These are phyloP conservation scores for Hsuehochloa calcarea DNA, from an alignment of 176 grass and related monocot genomes.

Conservation along the genomic window DNA sequence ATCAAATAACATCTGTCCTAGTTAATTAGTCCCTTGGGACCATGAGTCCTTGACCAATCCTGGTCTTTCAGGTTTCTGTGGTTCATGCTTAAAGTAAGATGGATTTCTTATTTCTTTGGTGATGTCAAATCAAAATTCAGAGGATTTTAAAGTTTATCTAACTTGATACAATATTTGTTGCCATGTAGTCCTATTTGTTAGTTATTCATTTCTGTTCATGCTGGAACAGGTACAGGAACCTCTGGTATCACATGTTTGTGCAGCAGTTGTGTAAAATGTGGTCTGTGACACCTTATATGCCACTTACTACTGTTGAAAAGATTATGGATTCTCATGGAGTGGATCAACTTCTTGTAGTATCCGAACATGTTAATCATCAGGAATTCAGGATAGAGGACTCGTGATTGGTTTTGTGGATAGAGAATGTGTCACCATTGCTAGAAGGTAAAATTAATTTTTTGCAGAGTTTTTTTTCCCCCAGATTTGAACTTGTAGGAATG, in stretches of 20 bases:
- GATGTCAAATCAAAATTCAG: slow-evolving; percentile 7
- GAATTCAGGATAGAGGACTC: slow-evolving; percentile 4
- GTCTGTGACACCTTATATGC: slow-evolving; percentile 58
- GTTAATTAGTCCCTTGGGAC: background rate
- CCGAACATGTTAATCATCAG: slow-evolving; percentile 30
- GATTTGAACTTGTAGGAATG: background rate
- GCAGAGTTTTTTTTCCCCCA: background rate
- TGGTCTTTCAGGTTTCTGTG: background rate
- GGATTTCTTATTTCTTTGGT: slow-evolving; percentile 1
- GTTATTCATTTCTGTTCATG: slow-evolving; percentile 1
- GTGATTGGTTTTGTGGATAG: slow-evolving; percentile 71
- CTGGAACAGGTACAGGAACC: slow-evolving; percentile 41
- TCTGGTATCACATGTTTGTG: slow-evolving; percentile 57
- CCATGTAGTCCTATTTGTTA: background rate
- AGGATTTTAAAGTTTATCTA: background rate
- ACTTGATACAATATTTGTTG: background rate
- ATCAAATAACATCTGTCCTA: background rate
- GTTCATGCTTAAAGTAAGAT: slow-evolving; percentile 19
- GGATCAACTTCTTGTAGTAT: slow-evolving; percentile 73
- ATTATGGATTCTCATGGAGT: slow-evolving; percentile 67
- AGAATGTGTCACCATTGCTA: slow-evolving; percentile 61
- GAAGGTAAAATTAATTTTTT: slow-evolving; percentile 47
- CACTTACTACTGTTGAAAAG: slow-evolving; percentile 50
- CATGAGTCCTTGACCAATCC: background rate
- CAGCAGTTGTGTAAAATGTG: slow-evolving; percentile 43